Evolutionary conservation across 805 yeast genomes (phyloP), one percentile per base, ranked within the genome.

Genomic region (Millerozyma acaciae): DNA sequence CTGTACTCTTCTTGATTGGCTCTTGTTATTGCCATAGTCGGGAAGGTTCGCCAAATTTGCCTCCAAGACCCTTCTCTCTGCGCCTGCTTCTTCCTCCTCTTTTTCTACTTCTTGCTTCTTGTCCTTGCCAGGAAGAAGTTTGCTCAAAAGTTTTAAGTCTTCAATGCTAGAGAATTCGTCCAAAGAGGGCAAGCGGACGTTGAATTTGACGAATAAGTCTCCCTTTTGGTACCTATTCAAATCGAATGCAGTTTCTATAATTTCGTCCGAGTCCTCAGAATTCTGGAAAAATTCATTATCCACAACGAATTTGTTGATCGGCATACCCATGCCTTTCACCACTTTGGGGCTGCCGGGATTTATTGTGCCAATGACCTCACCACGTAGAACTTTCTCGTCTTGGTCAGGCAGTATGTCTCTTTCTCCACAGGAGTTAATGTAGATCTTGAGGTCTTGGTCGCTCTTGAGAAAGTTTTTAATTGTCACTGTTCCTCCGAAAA

Each of bases 311-410:
- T 46, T 47, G 31, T 51, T 44, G 21, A 70, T 62, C 9, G 89
- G 88, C 86, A 80, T 80, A 5, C 89, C 89, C 30, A 60, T 52
- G 1, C 73, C 73, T 35, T 62, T 60, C 3, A 75, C 59, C 13
- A 69, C 51, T 42, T 76, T 77, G 9, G 76, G 58, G 5, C 65
- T 53, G 12, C 70, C 73, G 3, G 76, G 72, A 17, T 62, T 57
- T 13, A 75, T 61, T 5, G 80, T 57, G 23, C 82, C 86, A 10
- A 80, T 75, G 1, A 76, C 34, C 56, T 65, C 45, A 56, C 70
- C 59, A 56, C 64, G 18, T 63, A 48, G 39, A 29, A 55, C 35
- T 3, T 43, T 29, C 12, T 31, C 34, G 26, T 51, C 35, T 3
- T 34, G 21, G 24, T 26, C 12, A 12, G 38, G 33, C 46, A 44